Base-by-base conservation (phyloP, 2,329 filamentous ascomycete species). In the Bipolaris zeicola region DNA sequence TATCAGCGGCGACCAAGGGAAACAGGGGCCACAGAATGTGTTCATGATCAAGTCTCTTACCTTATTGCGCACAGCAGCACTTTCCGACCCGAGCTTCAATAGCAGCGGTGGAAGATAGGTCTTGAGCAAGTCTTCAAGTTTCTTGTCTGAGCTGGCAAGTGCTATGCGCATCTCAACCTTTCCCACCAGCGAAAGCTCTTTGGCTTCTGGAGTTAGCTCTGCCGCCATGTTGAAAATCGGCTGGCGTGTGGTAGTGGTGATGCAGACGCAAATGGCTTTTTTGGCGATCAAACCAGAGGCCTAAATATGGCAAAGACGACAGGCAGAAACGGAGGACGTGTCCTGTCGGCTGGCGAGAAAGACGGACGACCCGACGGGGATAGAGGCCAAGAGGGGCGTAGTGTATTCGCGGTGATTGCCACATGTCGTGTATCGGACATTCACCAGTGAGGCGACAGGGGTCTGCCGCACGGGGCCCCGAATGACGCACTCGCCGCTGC, bases 111-210 rank as follows among this genome's bases (percentile, higher is more conserved):
- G 81, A 24, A 99, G 82, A 71, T 94, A 97, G 39, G 85, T 87
- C 68, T 89, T 87, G 16, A 99, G 82, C 14, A 95, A 81, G 22
- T 87, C 79, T 73, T 94, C 87, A 1, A 99, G 85, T 78, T 94
- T 96, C 61, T 86, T 82, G 73, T 97, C 94, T 49, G 92, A 88
- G 66, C 92, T 90, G 26, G 93, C 89, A 50, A 94, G 85, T 26
- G 86, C 89, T 68, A 97, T 95, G 62, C 88, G 86, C 71, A 95
- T 86, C 75, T 96, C 92, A 43, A 96, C 89, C 72, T 91, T 94
- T 69, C 90, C 90, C 50, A 96, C 85, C 60, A 97, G 85, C 63
- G 87, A 85, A 64, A 96, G 82, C 83, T 96, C 92, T 60, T 88
- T 86, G 76, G 89, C 82, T 76, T 90, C 87, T 18, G 70, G 63